Evolutionary conservation across 306 rosid species (phyloP).

Genomic region (Cucurbita moschata): DNA sequence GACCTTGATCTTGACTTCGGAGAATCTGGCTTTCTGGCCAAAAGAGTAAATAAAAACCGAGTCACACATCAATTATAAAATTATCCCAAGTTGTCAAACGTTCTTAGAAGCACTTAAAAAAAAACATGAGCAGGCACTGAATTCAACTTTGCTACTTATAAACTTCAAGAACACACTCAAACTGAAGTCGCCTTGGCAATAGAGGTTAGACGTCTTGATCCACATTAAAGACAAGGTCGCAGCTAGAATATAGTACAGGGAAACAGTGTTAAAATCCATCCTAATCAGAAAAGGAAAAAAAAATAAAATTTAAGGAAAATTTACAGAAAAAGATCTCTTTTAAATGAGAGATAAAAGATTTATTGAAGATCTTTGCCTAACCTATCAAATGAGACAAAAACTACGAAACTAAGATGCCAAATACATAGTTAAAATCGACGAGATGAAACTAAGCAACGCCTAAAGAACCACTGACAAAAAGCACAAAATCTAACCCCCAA

Average conservation of each 20-base stretch:
- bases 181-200: not conserved
- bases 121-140: not conserved
- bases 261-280: not conserved
- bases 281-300: not conserved
- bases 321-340: not conserved
- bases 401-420: not conserved
- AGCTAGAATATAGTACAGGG: not conserved
- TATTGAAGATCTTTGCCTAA: not conserved
- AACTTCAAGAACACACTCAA: not conserved
- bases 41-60: conserved; percentile 12
- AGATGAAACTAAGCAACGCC: not conserved
- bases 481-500: not conserved
- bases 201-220: not conserved
- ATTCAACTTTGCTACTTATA: not conserved
- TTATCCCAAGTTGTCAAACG: not conserved
- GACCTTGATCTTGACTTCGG: conserved; percentile 70
- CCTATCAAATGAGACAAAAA: not conserved
- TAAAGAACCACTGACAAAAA: not conserved
- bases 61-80: conserved; percentile 10
- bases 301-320: not conserved
- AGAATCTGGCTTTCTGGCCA: conserved; percentile 80
- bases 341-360: not conserved
- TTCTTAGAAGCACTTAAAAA: not conserved
- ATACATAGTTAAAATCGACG: not conserved
- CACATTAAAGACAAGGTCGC: not conserved